Evolutionary conservation across 2,329 filamentous ascomycete species (phyloP).

Genomic region (Mollisia scopiformis): DNA sequence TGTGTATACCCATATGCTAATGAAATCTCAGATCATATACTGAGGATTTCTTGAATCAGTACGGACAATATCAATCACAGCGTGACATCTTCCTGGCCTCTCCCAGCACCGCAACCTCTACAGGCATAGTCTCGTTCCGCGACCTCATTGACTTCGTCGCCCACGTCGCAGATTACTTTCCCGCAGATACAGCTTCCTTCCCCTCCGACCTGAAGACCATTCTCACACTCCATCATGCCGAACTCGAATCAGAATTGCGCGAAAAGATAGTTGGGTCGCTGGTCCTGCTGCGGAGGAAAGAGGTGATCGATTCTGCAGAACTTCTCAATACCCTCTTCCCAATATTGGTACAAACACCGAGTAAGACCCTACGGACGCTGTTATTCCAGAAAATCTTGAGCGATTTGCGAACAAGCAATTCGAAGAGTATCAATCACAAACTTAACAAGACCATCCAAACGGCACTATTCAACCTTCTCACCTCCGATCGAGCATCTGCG

Average conservation of each 20-base stretch:
- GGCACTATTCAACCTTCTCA: constrained; percentile 88
- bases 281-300: constrained; percentile 86
- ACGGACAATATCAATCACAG: constrained; percentile 88
- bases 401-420: constrained; percentile 86
- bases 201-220: constrained; percentile 81
- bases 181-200: constrained; percentile 76
- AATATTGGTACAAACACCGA: constrained; percentile 87
- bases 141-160: constrained; percentile 93
- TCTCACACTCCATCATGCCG: constrained; percentile 78
- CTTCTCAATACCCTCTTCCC: constrained; percentile 93
- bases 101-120: constrained; percentile 76
- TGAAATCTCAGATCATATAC: constrained; percentile 86
- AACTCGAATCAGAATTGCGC: constrained; percentile 80
- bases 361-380: constrained; percentile 82
- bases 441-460: constrained; percentile 93
- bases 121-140: constrained; percentile 80
- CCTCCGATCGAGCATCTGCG: constrained; percentile 79
- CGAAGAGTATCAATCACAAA: constrained; percentile 85
- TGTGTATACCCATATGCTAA: too few species aligned
- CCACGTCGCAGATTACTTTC: constrained; percentile 93
- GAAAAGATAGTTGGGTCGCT: constrained; percentile 95
- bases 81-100: constrained; percentile 89
- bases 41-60: constrained; percentile 86
- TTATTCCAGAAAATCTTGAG: constrained; percentile 91
- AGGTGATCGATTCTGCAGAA: constrained; percentile 82